phyloP scores from a whole-genome alignment of 352 stramenopile species.

The Pelagophyceae sp. region DNA sequence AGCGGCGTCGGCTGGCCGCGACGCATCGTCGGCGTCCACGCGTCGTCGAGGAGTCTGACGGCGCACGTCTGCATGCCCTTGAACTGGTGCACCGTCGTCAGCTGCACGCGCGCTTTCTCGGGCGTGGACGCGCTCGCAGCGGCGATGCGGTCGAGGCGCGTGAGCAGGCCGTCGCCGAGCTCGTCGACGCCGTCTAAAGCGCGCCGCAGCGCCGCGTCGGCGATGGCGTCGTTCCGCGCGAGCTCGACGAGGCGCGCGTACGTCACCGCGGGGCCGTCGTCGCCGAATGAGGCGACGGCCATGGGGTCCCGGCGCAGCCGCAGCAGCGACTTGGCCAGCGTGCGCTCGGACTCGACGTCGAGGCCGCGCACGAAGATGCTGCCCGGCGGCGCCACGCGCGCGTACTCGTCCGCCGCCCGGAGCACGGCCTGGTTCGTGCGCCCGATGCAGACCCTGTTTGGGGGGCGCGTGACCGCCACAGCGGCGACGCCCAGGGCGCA shows the following conservation, averaged over 20 bases:
- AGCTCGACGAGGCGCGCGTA: background rate
- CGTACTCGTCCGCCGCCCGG: background rate
- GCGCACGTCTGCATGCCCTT: background rate
- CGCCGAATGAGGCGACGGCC: background rate
- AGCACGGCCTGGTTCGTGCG: background rate
- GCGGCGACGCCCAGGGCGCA: background rate
- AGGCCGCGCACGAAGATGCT: conserved; percentile 2
- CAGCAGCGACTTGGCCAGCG: background rate
- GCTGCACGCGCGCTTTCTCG: background rate
- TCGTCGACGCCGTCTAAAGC: background rate
- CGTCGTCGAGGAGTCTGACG: background rate
- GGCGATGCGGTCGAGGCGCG: background rate
- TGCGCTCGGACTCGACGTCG: background rate
- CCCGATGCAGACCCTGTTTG: background rate
- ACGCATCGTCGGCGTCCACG: background rate
- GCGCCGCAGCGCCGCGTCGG: background rate
- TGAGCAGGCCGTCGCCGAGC: background rate
- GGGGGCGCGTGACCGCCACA: background rate
- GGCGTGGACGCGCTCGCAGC: background rate
- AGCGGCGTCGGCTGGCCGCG: background rate
- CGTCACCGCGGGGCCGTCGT: background rate
- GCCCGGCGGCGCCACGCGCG: background rate
- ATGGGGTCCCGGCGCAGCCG: background rate
- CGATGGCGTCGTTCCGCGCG: background rate
- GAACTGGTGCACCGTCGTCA: background rate